Percentiles rank a stretch among this genome's conserved stretches.
Evolutionary conservation across 1,139 yeast genomes (phyloP).

Genomic region (Insectozyma bohioensis): DNA sequence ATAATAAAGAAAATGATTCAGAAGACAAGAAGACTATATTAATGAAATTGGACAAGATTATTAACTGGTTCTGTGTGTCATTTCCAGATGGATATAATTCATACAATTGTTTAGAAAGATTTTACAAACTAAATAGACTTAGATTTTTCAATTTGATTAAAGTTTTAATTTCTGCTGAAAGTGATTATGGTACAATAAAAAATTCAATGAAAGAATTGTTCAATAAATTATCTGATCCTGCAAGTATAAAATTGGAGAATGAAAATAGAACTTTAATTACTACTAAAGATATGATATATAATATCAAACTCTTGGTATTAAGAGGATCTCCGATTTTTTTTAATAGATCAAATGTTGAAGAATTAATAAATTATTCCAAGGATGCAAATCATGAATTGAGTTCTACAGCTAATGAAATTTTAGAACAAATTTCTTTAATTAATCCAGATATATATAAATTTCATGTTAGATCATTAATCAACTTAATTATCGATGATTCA

Average conservation of each 20-base stretch:
- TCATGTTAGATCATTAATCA: constrained; percentile 53
- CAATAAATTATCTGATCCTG: constrained; percentile 51
- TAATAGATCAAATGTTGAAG: constrained; percentile 64
- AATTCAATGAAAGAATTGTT: constrained; percentile 64
- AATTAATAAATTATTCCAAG: constrained; percentile 50
- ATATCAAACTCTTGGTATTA: constrained; percentile 56
- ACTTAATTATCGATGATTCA: constrained; percentile 29
- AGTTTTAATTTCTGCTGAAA: constrained; percentile 53
- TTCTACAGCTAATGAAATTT: constrained; percentile 47
- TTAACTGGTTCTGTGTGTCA: constrained; percentile 63
- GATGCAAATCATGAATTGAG: constrained; percentile 29
- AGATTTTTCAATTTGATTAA: constrained; percentile 57
- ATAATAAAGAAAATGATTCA: constrained; percentile 37
- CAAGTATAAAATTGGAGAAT: constrained; percentile 39
- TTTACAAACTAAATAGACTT: constrained; percentile 54
- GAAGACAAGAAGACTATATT: constrained; percentile 20
- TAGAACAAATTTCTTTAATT: constrained; percentile 59
- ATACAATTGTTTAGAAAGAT: constrained; percentile 47
- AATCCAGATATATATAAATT: constrained; percentile 66
- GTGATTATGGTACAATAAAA: constrained; percentile 59
- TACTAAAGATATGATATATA: constrained; percentile 49
- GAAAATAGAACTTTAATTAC: constrained; percentile 39
- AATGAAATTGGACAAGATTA: constrained; percentile 51
- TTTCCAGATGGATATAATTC: constrained; percentile 56
- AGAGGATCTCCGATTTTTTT: constrained; percentile 62